Conservation (phyloP, 768 basidiomycete genomes). For the Amanita fuliginea region DNA sequence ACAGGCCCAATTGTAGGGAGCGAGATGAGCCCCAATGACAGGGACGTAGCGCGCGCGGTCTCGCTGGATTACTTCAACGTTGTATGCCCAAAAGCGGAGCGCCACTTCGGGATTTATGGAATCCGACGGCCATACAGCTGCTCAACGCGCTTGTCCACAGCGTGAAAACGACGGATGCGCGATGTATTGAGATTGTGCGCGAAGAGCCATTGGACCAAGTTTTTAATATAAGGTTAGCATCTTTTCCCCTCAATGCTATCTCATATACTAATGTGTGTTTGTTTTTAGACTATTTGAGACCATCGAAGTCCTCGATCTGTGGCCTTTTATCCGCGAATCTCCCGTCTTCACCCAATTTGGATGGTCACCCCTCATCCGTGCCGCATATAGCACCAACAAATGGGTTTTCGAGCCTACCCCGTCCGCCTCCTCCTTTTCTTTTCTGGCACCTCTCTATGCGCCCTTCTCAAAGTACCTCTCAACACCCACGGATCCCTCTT, state of each 20-base stretch:
- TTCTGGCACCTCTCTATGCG: too few species aligned
- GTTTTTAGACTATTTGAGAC: slow-evolving; percentile 11
- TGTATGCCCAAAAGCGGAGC: slow-evolving; percentile 5
- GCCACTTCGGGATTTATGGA: not conserved
- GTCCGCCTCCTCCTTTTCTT: not conserved
- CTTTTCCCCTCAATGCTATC: too few species aligned
- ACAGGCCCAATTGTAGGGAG: slow-evolving; percentile 8
- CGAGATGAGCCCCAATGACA: not conserved
- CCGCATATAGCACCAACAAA: slow-evolving; percentile 7
- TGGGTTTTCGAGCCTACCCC: slow-evolving; percentile 2
- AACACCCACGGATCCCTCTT: not conserved
- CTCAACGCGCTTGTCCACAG: not conserved
- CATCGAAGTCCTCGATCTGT: slow-evolving; percentile 7
- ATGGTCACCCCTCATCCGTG: slow-evolving; percentile 11
- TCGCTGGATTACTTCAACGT: slow-evolving; percentile 6
- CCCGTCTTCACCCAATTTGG: slow-evolving; percentile 8
- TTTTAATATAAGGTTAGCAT: slow-evolving; percentile 6
- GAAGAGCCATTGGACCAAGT: slow-evolving; percentile 4
- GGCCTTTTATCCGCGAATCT: slow-evolving; percentile 10
- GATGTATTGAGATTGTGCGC: slow-evolving; percentile 8
- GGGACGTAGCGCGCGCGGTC: slow-evolving; percentile 4
- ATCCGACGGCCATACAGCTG: slow-evolving; percentile 1
- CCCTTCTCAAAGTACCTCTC: not conserved
- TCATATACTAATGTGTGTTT: too few species aligned
- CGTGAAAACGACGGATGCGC: not conserved